phyloP scores from a whole-genome alignment of 495 filamentous ascomycete species.

The Neurospora sp. region DNA sequence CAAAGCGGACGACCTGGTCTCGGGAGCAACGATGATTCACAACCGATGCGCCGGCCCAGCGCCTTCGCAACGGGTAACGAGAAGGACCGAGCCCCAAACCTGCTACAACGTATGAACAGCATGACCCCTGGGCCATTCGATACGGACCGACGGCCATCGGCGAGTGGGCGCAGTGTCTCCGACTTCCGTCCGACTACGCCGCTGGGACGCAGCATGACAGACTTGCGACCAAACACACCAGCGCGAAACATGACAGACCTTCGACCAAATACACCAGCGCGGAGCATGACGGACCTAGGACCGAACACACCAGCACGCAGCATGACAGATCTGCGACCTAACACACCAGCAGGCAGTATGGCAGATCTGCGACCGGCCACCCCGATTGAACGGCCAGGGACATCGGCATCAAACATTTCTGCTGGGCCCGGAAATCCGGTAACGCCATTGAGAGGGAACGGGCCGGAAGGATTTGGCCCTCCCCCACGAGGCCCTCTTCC shows the following conservation, averaged over 20 bases:
- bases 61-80: slow-evolving; percentile 17
- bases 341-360: background rate
- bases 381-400: slow-evolving; percentile 23
- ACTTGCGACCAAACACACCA: background rate
- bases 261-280: background rate
- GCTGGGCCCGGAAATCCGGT: slow-evolving; percentile 24
- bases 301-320: too few species aligned
- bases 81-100: slow-evolving; percentile 38
- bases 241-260: background rate
- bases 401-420: slow-evolving; percentile 33
- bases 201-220: background rate
- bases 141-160: slow-evolving; percentile 21
- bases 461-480: slow-evolving; percentile 40
- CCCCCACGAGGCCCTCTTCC: slow-evolving; percentile 13
- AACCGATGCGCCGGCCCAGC: slow-evolving; percentile 12
- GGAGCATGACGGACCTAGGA: background rate
- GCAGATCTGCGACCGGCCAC: slow-evolving; percentile 10
- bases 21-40: slow-evolving; percentile 24
- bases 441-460: slow-evolving; percentile 35
- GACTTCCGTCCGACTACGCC: background rate
- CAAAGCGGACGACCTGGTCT: slow-evolving; percentile 28
- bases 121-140: slow-evolving; percentile 62
- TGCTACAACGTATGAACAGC: slow-evolving; percentile 51
- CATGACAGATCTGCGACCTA: background rate
- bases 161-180: slow-evolving; percentile 13